phyloP scores from a whole-genome alignment of 805 yeast species.

The Limtongia smithiae region DNA sequence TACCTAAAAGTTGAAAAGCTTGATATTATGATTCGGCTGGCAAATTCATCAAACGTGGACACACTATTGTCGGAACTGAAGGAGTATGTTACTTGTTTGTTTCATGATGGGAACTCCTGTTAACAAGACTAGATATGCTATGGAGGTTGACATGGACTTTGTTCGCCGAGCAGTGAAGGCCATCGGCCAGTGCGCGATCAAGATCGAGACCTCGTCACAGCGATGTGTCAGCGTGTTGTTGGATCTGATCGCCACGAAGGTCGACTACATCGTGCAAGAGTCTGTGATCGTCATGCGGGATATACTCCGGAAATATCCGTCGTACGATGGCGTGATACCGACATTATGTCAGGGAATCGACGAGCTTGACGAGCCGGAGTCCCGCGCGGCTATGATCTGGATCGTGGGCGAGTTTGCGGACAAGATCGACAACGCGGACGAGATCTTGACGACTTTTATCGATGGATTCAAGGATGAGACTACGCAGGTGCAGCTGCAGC shows the following conservation, averaged over 20 bases:
- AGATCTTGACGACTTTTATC: conserved; percentile 44
- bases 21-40: conserved; percentile 78
- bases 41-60: conserved; percentile 58
- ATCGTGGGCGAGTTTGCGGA: conserved; percentile 74
- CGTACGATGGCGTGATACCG: conserved; percentile 50
- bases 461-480: conserved; percentile 60
- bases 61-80: conserved; percentile 71
- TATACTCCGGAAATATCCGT: conserved; percentile 47
- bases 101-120: not conserved
- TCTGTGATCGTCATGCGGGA: conserved; percentile 64
- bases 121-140: conserved; percentile 51
- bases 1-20: conserved; percentile 91
- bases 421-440: conserved; percentile 43
- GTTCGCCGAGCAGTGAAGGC: conserved; percentile 86
- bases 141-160: conserved; percentile 85
- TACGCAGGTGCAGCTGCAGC: conserved; percentile 69
- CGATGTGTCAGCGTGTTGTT: conserved; percentile 66
- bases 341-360: conserved; percentile 47
- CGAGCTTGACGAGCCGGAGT: conserved; percentile 72
- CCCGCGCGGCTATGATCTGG: conserved; percentile 79
- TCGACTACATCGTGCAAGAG: conserved; percentile 77
- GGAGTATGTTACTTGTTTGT: conserved; percentile 41
- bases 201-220: conserved; percentile 58
- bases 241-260: conserved; percentile 61
- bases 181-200: conserved; percentile 84